phyloP scores from a whole-genome alignment of 257 asterid species.

The Nicotiana paniculata region DNA sequence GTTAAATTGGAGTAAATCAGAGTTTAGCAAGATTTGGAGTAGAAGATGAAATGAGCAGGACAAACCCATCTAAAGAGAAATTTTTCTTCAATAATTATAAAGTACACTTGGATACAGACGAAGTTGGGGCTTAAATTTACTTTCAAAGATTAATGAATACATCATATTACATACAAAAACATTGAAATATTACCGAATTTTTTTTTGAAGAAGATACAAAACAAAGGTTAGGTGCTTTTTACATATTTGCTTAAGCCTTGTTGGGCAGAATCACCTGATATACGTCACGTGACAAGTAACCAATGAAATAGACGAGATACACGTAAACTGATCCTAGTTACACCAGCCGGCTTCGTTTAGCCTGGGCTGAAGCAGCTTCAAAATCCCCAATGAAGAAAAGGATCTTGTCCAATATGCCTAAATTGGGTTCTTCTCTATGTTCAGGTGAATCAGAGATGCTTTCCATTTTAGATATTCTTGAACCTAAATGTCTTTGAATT shows the following conservation, averaged over 20 bases:
- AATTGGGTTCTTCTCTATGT: constrained; percentile 16
- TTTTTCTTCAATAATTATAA: neutral
- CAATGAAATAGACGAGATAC: neutral
- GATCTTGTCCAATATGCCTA: constrained; percentile 56
- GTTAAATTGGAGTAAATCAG: neutral
- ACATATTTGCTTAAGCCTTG: neutral
- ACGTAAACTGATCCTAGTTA: neutral
- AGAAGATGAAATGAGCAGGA: neutral
- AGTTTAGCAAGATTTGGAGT: neutral
- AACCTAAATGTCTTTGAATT: constrained; percentile 65
- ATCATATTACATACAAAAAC: neutral
- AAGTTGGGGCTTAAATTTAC: neutral
- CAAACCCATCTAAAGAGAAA: neutral
- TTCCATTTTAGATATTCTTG: constrained; percentile 24
- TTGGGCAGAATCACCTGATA: neutral
- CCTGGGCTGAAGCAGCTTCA: constrained; percentile 57
- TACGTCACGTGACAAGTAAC: too few species aligned
- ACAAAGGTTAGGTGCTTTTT: neutral
- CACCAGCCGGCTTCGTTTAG: constrained; percentile 43
- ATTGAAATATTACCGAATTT: neutral
- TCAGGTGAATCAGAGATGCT: constrained; percentile 5
- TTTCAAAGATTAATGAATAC: neutral
- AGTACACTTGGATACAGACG: neutral
- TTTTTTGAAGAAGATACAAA: neutral
- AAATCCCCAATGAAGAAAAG: constrained; percentile 77